A percentile compares a stretch with the other conserved stretches of the same genome.
Conservation (phyloP, 106 monocot genomes). For the Narthecium ossifragum region DNA sequence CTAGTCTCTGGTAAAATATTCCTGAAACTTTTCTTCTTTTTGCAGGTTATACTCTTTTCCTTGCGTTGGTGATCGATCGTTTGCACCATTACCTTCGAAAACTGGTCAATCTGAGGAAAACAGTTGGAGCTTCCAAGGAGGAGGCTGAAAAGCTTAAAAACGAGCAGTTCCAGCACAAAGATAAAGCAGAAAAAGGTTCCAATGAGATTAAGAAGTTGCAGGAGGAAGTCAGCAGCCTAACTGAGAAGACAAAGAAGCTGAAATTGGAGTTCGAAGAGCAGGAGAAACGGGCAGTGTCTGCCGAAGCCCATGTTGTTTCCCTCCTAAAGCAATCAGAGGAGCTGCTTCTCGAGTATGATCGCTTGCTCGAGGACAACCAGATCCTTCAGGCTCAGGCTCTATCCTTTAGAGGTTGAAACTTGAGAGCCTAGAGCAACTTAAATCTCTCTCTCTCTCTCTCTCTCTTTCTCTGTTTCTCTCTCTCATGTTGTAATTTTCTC, state of each 20-base stretch:
- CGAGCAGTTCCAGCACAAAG: slow-evolving; percentile 35
- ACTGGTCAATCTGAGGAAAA: slow-evolving; percentile 41
- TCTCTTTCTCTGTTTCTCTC: no score
- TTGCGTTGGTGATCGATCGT: slow-evolving; percentile 79
- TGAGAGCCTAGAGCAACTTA: no score
- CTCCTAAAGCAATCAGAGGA: slow-evolving; percentile 84
- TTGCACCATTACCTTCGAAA: slow-evolving; percentile 71
- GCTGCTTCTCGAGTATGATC: slow-evolving; percentile 81
- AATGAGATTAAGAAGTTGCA: slow-evolving; percentile 41
- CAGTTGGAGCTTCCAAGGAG: slow-evolving; percentile 29
- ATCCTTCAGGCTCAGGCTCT: slow-evolving; percentile 63
- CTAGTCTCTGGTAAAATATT: neutral
- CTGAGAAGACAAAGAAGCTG: slow-evolving; percentile 39
- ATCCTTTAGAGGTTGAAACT: slow-evolving; percentile 32
- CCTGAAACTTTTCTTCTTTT: neutral
- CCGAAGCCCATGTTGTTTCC: slow-evolving; percentile 68
- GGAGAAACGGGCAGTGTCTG: slow-evolving; percentile 39
- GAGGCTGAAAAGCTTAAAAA: slow-evolving; percentile 60
- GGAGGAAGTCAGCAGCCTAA: slow-evolving; percentile 35
- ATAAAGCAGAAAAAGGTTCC: slow-evolving; percentile 37
- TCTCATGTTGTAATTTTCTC: no score
- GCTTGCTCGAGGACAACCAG: slow-evolving; percentile 85
- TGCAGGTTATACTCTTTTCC: slow-evolving; percentile 84
- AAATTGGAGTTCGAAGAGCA: slow-evolving; percentile 32
- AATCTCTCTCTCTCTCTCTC: no score